These are phyloP conservation scores for Diutina ranongensis DNA, from an alignment of 1,139 yeast species.

Conservation along the genomic window DNA sequence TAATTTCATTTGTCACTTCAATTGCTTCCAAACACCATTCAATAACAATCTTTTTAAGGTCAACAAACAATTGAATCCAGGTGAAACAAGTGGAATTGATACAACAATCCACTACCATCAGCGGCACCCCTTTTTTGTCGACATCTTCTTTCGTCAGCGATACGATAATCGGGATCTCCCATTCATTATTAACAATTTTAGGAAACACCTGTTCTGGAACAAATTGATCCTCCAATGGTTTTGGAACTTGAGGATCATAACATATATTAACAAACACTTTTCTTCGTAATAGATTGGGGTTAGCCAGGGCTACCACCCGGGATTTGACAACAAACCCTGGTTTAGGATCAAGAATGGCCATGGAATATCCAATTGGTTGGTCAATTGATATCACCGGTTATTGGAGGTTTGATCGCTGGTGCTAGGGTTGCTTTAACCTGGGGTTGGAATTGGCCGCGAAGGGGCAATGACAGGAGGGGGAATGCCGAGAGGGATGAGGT, in stretches of 20 bases:
- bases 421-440: background rate
- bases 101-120: slow-evolving; percentile 69
- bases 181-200: slow-evolving; percentile 54
- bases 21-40: slow-evolving; percentile 64
- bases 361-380: background rate
- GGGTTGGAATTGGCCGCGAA: background rate
- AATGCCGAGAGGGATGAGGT: too few species aligned
- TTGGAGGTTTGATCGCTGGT: background rate
- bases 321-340: slow-evolving; percentile 63
- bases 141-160: slow-evolving; percentile 40
- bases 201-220: slow-evolving; percentile 50
- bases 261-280: slow-evolving; percentile 78
- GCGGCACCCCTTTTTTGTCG: slow-evolving; percentile 61
- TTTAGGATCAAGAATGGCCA: slow-evolving; percentile 23
- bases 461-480: background rate
- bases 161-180: slow-evolving; percentile 78
- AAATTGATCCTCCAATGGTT: slow-evolving; percentile 30
- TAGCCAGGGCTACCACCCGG: slow-evolving; percentile 25
- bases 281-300: slow-evolving; percentile 23
- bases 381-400: background rate
- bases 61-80: slow-evolving; percentile 48
- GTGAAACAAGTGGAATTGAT: slow-evolving; percentile 48
- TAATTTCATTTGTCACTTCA: slow-evolving; percentile 36
- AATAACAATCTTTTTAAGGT: slow-evolving; percentile 35
- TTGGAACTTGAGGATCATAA: slow-evolving; percentile 52